Evolutionary conservation across 768 basidiomycete species (phyloP).

Genomic region (Suillus brevipes): DNA sequence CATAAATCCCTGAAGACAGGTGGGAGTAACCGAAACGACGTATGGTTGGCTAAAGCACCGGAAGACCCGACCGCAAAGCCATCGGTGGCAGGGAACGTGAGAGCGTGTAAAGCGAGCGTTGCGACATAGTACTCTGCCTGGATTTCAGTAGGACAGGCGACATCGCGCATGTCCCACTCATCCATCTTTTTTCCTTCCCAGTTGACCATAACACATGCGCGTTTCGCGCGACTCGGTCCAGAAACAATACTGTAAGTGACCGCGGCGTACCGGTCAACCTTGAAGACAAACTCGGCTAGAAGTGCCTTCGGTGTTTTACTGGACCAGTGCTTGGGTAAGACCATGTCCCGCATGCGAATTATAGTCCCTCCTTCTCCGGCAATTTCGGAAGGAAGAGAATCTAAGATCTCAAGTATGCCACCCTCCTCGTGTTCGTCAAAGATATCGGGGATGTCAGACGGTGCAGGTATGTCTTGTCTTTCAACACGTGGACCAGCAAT

Average conservation of each 20-base stretch:
- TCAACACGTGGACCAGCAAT: not conserved
- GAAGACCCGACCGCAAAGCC: constrained; percentile 62
- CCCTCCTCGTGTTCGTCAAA: constrained; percentile 56
- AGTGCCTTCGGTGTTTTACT: constrained; percentile 78
- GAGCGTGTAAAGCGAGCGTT: constrained; percentile 77
- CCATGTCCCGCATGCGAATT: constrained; percentile 66
- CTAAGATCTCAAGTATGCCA: constrained; percentile 75
- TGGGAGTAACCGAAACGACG: constrained; percentile 81
- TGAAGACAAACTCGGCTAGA: constrained; percentile 66
- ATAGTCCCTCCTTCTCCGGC: constrained; percentile 55
- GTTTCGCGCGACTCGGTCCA: constrained; percentile 69
- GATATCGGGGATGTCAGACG: constrained; percentile 37
- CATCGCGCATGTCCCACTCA: constrained; percentile 80
- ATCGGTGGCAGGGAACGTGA: constrained; percentile 62
- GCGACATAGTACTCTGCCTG: constrained; percentile 94
- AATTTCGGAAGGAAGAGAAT: constrained; percentile 58
- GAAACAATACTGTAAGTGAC: constrained; percentile 68
- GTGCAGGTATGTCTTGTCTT: not conserved
- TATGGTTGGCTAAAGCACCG: constrained; percentile 46
- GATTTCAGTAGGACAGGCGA: constrained; percentile 72
- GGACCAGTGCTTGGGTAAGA: constrained; percentile 80
- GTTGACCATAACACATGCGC: constrained; percentile 68
- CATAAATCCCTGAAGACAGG: constrained; percentile 84
- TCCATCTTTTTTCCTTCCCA: constrained; percentile 65
- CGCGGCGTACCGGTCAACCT: constrained; percentile 72